Evolutionary conservation across 2,329 filamentous ascomycete genomes (phyloP), one percentile per base, ranked within the genome.

Genomic region (Sporothrix luriei): DNA sequence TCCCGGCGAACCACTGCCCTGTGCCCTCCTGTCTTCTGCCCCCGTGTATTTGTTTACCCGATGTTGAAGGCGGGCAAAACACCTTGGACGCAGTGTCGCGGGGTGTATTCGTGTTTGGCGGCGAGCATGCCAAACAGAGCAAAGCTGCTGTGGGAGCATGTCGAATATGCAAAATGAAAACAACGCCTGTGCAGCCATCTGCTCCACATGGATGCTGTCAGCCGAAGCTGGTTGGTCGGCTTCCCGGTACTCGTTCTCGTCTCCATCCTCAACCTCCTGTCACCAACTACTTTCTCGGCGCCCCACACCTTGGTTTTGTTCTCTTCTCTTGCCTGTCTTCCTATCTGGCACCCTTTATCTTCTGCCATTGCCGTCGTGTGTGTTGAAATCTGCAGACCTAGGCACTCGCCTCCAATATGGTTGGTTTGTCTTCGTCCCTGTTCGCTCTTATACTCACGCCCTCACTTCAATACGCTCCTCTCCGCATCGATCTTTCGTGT

Each of bases 381-480:
- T 70, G 71, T 72, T 72, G 71, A 71, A 70, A 68, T 69, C 38
- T 68, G 71, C 69, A 72, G 33, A 54, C 67, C 38, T 16, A 49
- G 64, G 65, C 64, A 26, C 62, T 69, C 52, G 54, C 68, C 68
- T 54, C 40, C 62, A 65, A 46, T 21, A 46, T 64, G 57, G 57
- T 55, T 16, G 40, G 24, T 54, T 48, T 43, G 33, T 43, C 62
- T 52, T 40, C 21, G 29, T 14, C 11, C 33, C 64, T 21, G n/a
- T 16, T n/a, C 16, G 24, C 62, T n/a, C 10, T 19, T 33, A 16
- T 38, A 14, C 43, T 52, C 4, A 24, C 52, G 38, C 11, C 29
- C 29, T n/a, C 21, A 2, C 43, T 9, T n/a, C 38, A 9, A 21
- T 10, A 48, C 6, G 29, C 10, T 68, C 38, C 24, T 26, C 48